Percentiles rank a stretch among this genome's conserved stretches.
Evolutionary conservation across 352 stramenopile species (phyloP).

Genomic region (Phytophthora idaei): DNA sequence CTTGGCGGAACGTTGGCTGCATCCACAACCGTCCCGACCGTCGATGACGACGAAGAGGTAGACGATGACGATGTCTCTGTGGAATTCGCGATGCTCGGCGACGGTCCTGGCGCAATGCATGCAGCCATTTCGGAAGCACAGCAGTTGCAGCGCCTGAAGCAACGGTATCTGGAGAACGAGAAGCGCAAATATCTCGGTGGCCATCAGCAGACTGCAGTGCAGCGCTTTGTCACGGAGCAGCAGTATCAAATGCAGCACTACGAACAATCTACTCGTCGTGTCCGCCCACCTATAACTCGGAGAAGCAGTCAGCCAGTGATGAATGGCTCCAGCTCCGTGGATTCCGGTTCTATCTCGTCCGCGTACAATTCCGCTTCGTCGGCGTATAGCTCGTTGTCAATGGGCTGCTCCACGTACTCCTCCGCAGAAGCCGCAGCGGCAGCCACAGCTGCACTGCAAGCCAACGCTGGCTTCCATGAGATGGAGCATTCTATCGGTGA

Average conservation of each 20-base stretch:
- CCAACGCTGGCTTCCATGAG: constrained; percentile 37
- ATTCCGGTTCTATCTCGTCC: constrained; percentile 29
- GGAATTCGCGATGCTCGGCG: constrained; percentile 33
- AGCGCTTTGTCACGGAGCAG: constrained; percentile 24
- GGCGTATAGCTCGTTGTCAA: constrained; percentile 28
- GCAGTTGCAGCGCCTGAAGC: constrained; percentile 38
- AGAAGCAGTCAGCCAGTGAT: constrained; percentile 36
- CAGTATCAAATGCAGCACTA: constrained; percentile 32
- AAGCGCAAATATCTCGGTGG: constrained; percentile 42
- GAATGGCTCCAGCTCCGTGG: constrained; percentile 21
- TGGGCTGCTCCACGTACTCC: constrained; percentile 34
- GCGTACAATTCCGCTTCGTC: constrained; percentile 27
- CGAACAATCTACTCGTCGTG: constrained; percentile 16
- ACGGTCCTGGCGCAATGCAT: constrained; percentile 26
- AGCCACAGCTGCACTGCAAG: constrained; percentile 33
- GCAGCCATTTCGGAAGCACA: constrained; percentile 37
- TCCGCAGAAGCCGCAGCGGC: constrained; percentile 24
- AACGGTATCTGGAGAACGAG: constrained; percentile 44
- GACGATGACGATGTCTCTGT: constrained; percentile 36
- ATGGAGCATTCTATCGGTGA: constrained; percentile 67
- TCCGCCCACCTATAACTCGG: constrained; percentile 19
- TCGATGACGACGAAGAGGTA: constrained; percentile 35
- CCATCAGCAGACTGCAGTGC: constrained; percentile 17
- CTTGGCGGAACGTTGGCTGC: constrained; percentile 13
- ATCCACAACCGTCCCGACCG: constrained; percentile 24